Base-by-base conservation (phyloP, 495 filamentous ascomycete genomes). In the Aspergillus egyptiacus region DNA sequence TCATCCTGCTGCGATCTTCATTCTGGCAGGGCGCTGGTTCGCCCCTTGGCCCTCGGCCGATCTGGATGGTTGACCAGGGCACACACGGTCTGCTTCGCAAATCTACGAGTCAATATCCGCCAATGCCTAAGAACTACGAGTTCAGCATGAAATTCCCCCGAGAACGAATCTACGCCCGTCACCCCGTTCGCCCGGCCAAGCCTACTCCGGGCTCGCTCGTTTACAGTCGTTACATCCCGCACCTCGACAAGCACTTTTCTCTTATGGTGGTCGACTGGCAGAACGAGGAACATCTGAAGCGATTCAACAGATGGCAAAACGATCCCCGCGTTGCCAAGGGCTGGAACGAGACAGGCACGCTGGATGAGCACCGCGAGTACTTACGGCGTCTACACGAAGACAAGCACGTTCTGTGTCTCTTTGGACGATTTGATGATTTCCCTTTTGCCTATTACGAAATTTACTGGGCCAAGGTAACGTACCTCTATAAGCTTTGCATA, bases 11-110 rank as follows among this genome's bases (percentile, higher is more conserved):
- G 15, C 63, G 67, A 18, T 64, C 60, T 17, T 69, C 81, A 9
- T 86, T 86, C 69, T 86, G 82, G 81, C 82, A 86, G 54, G 81
- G 82, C 32, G 82, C 82, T 20, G 82, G 68, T 19, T 83, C 80
- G 1, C 82, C 82, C 22, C 70, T 81, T 20, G 82, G 82, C 22
- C 61, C 80, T 7, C 81, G 81, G 13, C 76, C 80, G 5, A 77
- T 73, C 37, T 86, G 82, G 82, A 66, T 67, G 1, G 58, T 64
- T 0, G 65, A 67, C 20, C 62, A 70, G 31, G 62, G 59, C 6
- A 68, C 58, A 10, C 62, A 71, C 35, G 60, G 64, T 9, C 70
- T 71, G 9, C 53, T 70, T 14, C 61, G 66, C 13, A 25, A 48
- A 6, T 36, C 62, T 6, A 39, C 66, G n/a, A 57, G 58, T 15